Conservation (phyloP, 768 basidiomycete genomes). For the Russula olivacea region DNA sequence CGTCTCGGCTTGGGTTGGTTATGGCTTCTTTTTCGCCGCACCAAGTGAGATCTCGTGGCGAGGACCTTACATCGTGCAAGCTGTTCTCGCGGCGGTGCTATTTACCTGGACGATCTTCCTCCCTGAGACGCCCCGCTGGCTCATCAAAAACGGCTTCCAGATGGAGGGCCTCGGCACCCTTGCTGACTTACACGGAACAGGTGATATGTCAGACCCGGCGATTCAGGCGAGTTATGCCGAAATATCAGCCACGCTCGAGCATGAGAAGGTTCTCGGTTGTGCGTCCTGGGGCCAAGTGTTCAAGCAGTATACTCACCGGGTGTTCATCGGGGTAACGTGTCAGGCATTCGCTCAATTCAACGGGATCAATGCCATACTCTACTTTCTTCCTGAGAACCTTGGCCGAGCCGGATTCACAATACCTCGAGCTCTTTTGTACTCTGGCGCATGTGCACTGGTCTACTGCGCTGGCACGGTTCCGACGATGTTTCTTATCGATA, state of each 20-base stretch:
- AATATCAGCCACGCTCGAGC: conserved; percentile 38
- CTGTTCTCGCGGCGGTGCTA: conserved; percentile 44
- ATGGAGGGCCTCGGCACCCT: conserved; percentile 46
- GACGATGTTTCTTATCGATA: conserved; percentile 49
- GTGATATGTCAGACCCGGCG: conserved; percentile 39
- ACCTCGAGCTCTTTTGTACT: conserved; percentile 40
- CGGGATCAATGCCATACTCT: conserved; percentile 53
- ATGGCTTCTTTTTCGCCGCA: conserved; percentile 43
- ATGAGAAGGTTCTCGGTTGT: conserved; percentile 37
- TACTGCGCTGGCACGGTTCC: conserved; percentile 48
- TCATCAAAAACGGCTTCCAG: conserved; percentile 47
- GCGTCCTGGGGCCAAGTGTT: conserved; percentile 47
- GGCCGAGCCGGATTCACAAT: conserved; percentile 45
- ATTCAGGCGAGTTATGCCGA: conserved; percentile 43
- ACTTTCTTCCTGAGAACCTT: conserved; percentile 50
- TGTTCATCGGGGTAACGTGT: conserved; percentile 46
- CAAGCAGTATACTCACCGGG: conserved; percentile 44
- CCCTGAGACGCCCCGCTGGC: conserved; percentile 50
- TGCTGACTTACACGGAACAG: conserved; percentile 52
- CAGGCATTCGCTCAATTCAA: conserved; percentile 51
- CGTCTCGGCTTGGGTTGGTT: conserved; percentile 45
- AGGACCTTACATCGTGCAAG: conserved; percentile 51
- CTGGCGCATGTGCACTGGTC: conserved; percentile 42
- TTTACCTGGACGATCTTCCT: conserved; percentile 44
- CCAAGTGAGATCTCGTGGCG: conserved; percentile 49